Conservation (phyloP, 306 rosid species). For the Prunus padus region DNA sequence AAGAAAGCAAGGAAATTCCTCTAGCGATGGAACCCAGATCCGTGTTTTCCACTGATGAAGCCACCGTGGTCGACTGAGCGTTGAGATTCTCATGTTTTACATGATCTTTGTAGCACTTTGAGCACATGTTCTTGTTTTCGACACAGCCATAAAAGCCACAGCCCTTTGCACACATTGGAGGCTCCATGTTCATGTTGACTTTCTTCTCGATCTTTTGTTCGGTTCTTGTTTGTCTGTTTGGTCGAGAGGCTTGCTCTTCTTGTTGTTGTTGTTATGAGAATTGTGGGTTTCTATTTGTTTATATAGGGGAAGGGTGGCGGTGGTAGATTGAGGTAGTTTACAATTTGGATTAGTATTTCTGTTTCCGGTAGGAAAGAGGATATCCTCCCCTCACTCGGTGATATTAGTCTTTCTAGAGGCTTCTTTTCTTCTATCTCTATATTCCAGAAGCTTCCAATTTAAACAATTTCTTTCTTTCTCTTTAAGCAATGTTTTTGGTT, state of each 20-base stretch:
- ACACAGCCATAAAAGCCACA: slow-evolving; percentile 10
- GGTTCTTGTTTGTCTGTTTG: not conserved
- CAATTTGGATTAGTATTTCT: not conserved
- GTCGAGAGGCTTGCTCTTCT: not conserved
- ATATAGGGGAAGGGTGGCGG: not conserved
- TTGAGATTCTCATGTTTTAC: not conserved
- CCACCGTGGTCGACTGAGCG: not conserved
- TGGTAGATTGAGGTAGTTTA: not conserved
- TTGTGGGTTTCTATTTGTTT: not conserved
- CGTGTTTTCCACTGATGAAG: not conserved
- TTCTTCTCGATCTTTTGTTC: not conserved
- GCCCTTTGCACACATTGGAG: not conserved
- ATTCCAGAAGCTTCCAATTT: too few relatives aligned
- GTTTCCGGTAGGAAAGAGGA: not conserved
- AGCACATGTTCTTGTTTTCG: slow-evolving; percentile 4
- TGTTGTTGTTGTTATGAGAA: not conserved
- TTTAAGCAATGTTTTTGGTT: too few relatives aligned
- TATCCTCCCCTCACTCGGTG: not conserved
- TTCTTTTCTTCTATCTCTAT: too few relatives aligned
- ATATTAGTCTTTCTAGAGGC: not conserved
- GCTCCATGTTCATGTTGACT: not conserved
- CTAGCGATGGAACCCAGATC: not conserved
- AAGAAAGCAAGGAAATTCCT: not conserved
- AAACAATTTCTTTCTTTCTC: too few relatives aligned
- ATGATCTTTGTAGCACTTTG: not conserved